phyloP scores from a whole-genome alignment of 1,284 basidiomycete genomes.

The Microbotryum violaceum region DNA sequence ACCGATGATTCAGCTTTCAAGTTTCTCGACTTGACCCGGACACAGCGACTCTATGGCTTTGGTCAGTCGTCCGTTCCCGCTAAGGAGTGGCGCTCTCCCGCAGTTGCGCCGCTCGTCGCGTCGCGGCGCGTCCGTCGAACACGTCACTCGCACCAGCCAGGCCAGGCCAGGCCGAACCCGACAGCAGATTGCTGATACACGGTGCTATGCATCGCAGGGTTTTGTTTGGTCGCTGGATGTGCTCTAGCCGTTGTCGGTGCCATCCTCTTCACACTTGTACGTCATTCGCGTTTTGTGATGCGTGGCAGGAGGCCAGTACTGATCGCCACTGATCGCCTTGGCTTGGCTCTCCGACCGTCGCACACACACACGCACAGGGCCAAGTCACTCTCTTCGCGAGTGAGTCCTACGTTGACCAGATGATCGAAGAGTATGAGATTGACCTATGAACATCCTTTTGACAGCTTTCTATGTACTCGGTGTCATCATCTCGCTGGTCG shows the following conservation, averaged over 20 bases:
- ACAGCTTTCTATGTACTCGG: constrained; percentile 75
- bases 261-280: constrained; percentile 56
- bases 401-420: constrained; percentile 36
- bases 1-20: constrained; percentile 68
- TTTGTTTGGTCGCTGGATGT: constrained; percentile 35
- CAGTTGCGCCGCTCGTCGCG: no score
- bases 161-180: background rate
- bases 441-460: background rate
- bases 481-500: constrained; percentile 70
- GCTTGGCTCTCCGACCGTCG: constrained; percentile 37
- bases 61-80: constrained; percentile 11
- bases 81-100: background rate
- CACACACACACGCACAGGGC: constrained; percentile 39
- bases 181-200: background rate
- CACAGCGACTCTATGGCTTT: constrained; percentile 75
- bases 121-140: background rate
- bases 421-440: background rate
- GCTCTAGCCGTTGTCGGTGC: constrained; percentile 70
- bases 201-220: background rate
- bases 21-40: constrained; percentile 65
- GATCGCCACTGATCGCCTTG: background rate
- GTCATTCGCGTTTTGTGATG: background rate
- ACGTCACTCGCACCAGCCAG: background rate
- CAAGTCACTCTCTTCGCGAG: constrained; percentile 66
- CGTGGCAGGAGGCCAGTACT: no score